Conservation (phyloP, 2,329 filamentous ascomycete genomes). For the Fusarium humuli region DNA sequence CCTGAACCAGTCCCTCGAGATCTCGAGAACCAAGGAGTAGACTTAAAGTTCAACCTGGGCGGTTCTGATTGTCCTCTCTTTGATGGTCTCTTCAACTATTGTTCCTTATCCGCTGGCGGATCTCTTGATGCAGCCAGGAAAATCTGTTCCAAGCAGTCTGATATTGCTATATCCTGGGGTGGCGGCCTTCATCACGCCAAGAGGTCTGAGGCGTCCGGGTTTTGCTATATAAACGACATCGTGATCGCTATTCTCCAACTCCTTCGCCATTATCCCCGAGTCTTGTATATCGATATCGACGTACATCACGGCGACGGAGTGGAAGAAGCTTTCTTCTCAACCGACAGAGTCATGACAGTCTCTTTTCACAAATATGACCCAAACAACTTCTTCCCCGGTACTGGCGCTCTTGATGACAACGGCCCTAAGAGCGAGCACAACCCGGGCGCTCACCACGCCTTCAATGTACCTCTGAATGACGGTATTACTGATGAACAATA, state of each 20-base stretch:
- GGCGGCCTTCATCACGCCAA: constrained; percentile 97
- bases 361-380: constrained; percentile 98
- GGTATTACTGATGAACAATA: constrained; percentile 94
- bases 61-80: constrained; percentile 97
- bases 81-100: constrained; percentile 94
- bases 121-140: constrained; percentile 92
- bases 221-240: constrained; percentile 99
- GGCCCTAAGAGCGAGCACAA: constrained; percentile 86
- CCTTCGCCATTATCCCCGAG: constrained; percentile 81
- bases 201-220: constrained; percentile 91
- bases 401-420: constrained; percentile 86
- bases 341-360: constrained; percentile 89
- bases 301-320: constrained; percentile 93
- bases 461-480: constrained; percentile 91
- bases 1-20: constrained; percentile 73
- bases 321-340: constrained; percentile 90
- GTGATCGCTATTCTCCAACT: constrained; percentile 93
- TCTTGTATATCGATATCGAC: constrained; percentile 95
- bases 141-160: constrained; percentile 84
- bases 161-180: constrained; percentile 98
- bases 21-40: constrained; percentile 71
- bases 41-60: constrained; percentile 83
- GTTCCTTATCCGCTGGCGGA: constrained; percentile 90
- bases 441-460: constrained; percentile 85
- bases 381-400: constrained; percentile 86